Conservation (phyloP, 495 filamentous ascomycete genomes). For the Penicillium daleae region DNA sequence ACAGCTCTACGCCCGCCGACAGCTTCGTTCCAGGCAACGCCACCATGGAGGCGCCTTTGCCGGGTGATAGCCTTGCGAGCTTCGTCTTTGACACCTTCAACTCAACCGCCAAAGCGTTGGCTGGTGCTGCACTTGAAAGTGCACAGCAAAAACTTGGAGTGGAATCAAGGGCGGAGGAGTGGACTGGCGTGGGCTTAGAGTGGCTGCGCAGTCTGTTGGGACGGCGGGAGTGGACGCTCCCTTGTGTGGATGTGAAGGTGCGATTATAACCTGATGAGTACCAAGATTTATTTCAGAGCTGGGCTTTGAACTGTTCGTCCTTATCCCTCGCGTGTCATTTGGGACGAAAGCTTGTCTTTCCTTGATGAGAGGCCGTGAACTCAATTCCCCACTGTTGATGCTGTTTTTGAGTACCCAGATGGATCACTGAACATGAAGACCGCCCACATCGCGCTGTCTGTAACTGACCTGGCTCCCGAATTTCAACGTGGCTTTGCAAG, state of each 20-base stretch:
- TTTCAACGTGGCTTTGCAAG: background rate
- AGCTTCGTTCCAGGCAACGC: conserved; percentile 24
- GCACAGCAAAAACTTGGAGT: conserved; percentile 50
- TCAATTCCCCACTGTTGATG: background rate
- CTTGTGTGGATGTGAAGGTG: conserved; percentile 82
- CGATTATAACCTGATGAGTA: conserved; percentile 52
- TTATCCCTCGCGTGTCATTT: background rate
- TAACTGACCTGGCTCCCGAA: background rate
- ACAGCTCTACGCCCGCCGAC: conserved; percentile 36
- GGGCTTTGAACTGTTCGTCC: background rate
- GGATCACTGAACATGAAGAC: background rate
- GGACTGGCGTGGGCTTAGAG: conserved; percentile 80
- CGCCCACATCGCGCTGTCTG: background rate
- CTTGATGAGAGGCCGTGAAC: background rate
- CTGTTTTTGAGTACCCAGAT: background rate
- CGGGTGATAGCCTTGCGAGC: conserved; percentile 43
- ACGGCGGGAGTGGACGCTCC: conserved; percentile 77
- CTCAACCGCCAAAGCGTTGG: conserved; percentile 67
- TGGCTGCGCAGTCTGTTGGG: conserved; percentile 80
- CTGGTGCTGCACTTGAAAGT: conserved; percentile 67
- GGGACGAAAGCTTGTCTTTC: background rate
- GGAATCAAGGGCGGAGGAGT: conserved; percentile 50
- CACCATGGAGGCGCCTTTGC: conserved; percentile 24
- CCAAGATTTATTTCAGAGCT: background rate
- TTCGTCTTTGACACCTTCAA: conserved; percentile 66